Evolutionary conservation across 805 yeast genomes (phyloP).

Genomic region (Wickerhamomyces alni): DNA sequence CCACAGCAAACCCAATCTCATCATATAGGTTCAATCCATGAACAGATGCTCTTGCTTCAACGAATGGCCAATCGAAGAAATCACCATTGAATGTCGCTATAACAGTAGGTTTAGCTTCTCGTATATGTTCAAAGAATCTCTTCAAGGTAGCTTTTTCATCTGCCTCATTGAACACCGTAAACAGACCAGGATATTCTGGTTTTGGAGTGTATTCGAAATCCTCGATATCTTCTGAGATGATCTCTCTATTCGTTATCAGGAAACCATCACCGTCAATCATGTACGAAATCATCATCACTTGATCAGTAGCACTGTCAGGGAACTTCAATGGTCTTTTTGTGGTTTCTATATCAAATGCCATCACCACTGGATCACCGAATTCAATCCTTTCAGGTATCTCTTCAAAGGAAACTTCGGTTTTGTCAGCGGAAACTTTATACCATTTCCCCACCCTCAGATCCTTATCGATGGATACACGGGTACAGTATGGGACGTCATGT

Average conservation of each 20-base stretch:
- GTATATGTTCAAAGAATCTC: conserved; percentile 83
- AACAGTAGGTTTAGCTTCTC: conserved; percentile 90
- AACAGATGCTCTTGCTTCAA: conserved; percentile 77
- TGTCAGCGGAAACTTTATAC: conserved; percentile 72
- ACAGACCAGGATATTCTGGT: conserved; percentile 89
- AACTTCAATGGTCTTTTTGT: conserved; percentile 94
- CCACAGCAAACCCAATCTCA: conserved; percentile 91
- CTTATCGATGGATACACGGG: conserved; percentile 89
- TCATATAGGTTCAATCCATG: conserved; percentile 86
- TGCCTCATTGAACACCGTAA: conserved; percentile 84
- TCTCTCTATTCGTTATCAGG: conserved; percentile 88
- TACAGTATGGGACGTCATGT: conserved; percentile 95
- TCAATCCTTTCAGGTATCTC: conserved; percentile 74
- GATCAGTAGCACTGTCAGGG: conserved; percentile 88
- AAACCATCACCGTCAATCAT: conserved; percentile 98
- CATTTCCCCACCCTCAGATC: conserved; percentile 91
- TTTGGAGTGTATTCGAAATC: conserved; percentile 97
- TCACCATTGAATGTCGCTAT: conserved; percentile 98
- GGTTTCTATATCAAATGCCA: conserved; percentile 97
- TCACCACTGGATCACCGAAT: conserved; percentile 94
- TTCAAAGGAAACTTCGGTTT: conserved; percentile 45
- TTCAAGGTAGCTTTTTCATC: conserved; percentile 72
- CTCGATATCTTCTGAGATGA: conserved; percentile 89
- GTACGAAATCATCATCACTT: conserved; percentile 97
- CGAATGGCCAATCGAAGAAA: conserved; percentile 98